Evolutionary conservation across 2,329 filamentous ascomycete species (phyloP).

Genomic region (Coniochaeta sp.): DNA sequence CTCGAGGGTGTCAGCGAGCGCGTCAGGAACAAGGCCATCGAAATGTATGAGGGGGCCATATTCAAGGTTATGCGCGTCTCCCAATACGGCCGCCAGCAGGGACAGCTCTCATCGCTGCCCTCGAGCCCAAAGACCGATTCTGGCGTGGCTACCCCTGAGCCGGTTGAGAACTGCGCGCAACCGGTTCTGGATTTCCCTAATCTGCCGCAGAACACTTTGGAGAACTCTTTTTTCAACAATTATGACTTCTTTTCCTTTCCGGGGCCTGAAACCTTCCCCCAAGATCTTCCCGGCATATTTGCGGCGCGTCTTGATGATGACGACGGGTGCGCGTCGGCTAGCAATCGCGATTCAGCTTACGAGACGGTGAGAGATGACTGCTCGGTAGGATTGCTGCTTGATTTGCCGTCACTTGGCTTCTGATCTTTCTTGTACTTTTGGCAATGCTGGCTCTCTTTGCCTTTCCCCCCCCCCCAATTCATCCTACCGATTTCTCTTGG

Average conservation of each 20-base stretch:
- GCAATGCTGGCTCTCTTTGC: no score
- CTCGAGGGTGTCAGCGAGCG: slow-evolving; percentile 16
- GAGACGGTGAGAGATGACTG: not conserved
- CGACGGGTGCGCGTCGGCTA: not conserved
- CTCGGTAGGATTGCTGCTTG: not conserved
- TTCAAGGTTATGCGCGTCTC: slow-evolving; percentile 9
- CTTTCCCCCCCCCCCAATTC: no score
- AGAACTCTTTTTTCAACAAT: not conserved
- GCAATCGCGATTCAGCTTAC: not conserved
- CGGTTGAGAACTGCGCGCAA: not conserved
- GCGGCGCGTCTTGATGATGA: not conserved
- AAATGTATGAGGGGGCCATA: slow-evolving; percentile 15
- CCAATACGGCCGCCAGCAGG: not conserved
- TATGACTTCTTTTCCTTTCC: not conserved
- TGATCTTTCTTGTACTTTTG: not conserved
- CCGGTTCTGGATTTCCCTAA: not conserved
- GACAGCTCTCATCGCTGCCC: not conserved
- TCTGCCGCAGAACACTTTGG: not conserved
- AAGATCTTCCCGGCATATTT: not conserved
- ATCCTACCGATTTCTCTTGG: no score
- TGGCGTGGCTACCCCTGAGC: not conserved
- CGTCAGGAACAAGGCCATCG: slow-evolving; percentile 13
- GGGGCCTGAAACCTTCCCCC: not conserved
- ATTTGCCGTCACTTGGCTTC: not conserved
- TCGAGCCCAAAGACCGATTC: not conserved